Evolutionary conservation across 2,329 filamentous ascomycete genomes (phyloP), one percentile per base, ranked within the genome.

Genomic region (Aspergillus sp.): DNA sequence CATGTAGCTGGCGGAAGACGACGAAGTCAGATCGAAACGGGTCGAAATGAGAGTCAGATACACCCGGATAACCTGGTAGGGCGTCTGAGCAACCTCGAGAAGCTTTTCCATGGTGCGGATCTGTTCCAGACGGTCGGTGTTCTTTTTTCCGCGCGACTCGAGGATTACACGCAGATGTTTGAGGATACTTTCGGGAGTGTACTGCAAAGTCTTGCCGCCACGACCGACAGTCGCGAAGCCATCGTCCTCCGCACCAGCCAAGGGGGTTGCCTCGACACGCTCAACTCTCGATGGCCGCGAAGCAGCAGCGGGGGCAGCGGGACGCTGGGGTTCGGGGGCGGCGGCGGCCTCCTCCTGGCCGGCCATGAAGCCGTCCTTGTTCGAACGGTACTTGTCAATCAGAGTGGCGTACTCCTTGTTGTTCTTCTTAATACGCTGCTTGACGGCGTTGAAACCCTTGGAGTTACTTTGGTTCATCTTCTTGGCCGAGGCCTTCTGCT

Each of bases 381-480:
- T 82, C 53, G 81, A 83, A 57, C 86, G 80, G 75, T 91, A 98
- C 54, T 83, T 80, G 58, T 95, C 88, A 60, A 98, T 85, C 64
- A 95, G 87, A 52, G 79, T 76, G 63, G 88, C 81, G 73, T 91
- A 91, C 55, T 97, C 91, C 74, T 94, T 94, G 79, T 91, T 94
- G 74, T 91, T 91, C 81, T 96, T 97, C 81, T 91, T 90, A 76
- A 98, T 88, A 74, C 90, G 90, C 71, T 98, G 93, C 75, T 96
- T 94, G 64, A 97, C 87, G 52, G 90, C 88, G 69, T 97, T 98
- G 63, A 98, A 80, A 62, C 90, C 89, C 72, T 89, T 88, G 56
- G 89, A 86, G 66, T 91, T 94, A 64, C 85, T 93, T 52, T 90
- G 89, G 74, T 95, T 98, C 90, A 97, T 95, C 80, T 96, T 97